Evolutionary conservation across 108 stramenopile genomes (phyloP), one percentile per base, ranked within the genome.

Genomic region (Fistulifera solaris): DNA sequence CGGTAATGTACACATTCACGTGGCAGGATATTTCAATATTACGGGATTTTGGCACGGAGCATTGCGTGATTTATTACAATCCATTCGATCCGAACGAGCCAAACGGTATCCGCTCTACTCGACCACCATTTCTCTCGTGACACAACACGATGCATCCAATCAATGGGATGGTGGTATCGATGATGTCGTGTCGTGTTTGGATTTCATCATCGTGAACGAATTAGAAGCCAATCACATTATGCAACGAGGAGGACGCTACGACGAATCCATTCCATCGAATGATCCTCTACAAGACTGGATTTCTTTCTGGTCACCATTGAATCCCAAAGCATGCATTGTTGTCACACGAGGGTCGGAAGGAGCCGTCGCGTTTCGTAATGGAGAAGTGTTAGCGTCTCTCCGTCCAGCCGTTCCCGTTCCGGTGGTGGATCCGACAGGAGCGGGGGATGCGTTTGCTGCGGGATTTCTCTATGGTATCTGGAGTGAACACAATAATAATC

Each of bases 391-490:
- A 2, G 65, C 53, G 13, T 26, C 47, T 21, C 48, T 62, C 2
- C 61, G 68, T 22, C 67, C 65, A 0, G 44, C 65, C 23, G 59
- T 67, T 16, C 19, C 5, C 2, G 58, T 67, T 18, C 40, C 53
- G 24, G 55, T 67, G 11, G 52, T 63, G 12, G 87, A 89, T 67
- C 80, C 83, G 6, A 89, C 87, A 31, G 87, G 87, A 15, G 87
- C 87, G 14, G 87, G 87, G 15, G 87, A 89, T 71, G 68, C 83
- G 2, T 89, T 89, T 56, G 67, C 78, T 6, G 78, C 87, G 18
- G 87, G 87, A 40, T 89, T 89, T 53, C 39, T 89, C 17, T 56
- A 75, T 59, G 87, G 83, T 7, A 49, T 77, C n/a, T 73, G 67
- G 66, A 41, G 38, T 17, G 61, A 70, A 55, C 51, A 56, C 38